phyloP scores from a whole-genome alignment of 805 yeast genomes.

The Metschnikowia cerradonensis region DNA sequence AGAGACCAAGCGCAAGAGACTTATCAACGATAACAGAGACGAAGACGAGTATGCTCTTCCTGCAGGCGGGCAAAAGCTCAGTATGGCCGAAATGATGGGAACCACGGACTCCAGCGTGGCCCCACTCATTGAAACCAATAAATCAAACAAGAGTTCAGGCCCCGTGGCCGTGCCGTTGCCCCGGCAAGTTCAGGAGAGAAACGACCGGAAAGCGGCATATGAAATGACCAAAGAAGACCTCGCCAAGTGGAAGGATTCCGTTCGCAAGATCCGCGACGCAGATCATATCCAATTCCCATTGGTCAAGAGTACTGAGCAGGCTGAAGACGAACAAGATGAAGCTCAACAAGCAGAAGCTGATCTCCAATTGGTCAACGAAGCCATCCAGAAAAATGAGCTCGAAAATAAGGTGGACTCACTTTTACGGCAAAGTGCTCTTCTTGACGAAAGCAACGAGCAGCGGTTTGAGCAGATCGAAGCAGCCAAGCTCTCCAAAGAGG shows the following conservation, averaged over 20 bases:
- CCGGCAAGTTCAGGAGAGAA: slow-evolving; percentile 74
- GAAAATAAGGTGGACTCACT: slow-evolving; percentile 63
- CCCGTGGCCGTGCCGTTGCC: slow-evolving; percentile 81
- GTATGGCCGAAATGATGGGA: slow-evolving; percentile 72
- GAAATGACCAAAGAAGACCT: slow-evolving; percentile 85
- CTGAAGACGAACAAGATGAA: slow-evolving; percentile 21
- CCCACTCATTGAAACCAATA: slow-evolving; percentile 44
- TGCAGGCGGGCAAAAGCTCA: slow-evolving; percentile 52
- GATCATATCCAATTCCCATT: slow-evolving; percentile 81
- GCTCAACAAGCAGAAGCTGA: slow-evolving; percentile 20
- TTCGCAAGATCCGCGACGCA: slow-evolving; percentile 73
- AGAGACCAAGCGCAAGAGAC: slow-evolving; percentile 38
- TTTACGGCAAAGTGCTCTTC: slow-evolving; percentile 60
- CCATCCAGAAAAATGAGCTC: slow-evolving; percentile 48
- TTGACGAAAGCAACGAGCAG: slow-evolving; percentile 72
- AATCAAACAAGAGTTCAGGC: slow-evolving; percentile 29
- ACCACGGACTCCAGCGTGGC: slow-evolving; percentile 53
- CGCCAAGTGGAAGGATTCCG: slow-evolving; percentile 81
- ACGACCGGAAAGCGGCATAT: slow-evolving; percentile 86
- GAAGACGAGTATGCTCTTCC: slow-evolving; percentile 75
- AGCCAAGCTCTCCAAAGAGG: slow-evolving; percentile 77
- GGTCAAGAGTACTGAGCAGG: slow-evolving; percentile 32
- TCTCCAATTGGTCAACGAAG: slow-evolving; percentile 9
- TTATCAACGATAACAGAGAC: slow-evolving; percentile 50
- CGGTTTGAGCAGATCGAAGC: slow-evolving; percentile 83